phyloP scores from a whole-genome alignment of 495 filamentous ascomycete genomes.

The Neurospora sp. region DNA sequence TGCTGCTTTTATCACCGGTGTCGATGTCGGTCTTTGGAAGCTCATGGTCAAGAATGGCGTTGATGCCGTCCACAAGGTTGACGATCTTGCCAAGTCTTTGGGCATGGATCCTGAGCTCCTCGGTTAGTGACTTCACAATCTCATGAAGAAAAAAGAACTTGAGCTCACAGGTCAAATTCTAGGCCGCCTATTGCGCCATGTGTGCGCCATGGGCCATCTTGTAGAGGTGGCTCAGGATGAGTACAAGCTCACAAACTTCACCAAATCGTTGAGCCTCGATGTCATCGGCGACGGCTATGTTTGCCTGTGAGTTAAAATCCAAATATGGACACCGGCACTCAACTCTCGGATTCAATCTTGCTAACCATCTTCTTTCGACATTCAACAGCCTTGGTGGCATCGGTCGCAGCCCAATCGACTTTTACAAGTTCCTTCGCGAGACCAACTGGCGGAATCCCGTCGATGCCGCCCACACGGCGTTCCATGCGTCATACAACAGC shows the following conservation, averaged over 20 bases:
- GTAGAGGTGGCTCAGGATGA: slow-evolving; percentile 31
- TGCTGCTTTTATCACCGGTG: slow-evolving; percentile 6
- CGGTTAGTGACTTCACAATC: background rate
- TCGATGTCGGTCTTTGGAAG: slow-evolving; percentile 12
- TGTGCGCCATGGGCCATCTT: slow-evolving; percentile 42
- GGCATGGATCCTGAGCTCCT: slow-evolving; percentile 8
- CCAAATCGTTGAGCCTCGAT: slow-evolving; percentile 27
- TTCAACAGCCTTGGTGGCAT: background rate
- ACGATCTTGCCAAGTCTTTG: slow-evolving; percentile 3
- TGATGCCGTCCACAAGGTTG: slow-evolving; percentile 5
- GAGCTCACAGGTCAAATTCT: background rate
- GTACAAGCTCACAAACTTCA: slow-evolving; percentile 36
- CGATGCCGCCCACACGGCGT: slow-evolving; percentile 23
- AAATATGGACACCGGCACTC: no score
- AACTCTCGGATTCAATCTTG: background rate
- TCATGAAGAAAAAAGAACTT: background rate
- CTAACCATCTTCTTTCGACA: background rate
- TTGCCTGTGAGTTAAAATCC: slow-evolving; percentile 1
- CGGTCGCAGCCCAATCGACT: background rate
- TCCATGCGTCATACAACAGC: slow-evolving; percentile 35
- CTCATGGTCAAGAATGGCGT: slow-evolving; percentile 5
- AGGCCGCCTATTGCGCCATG: slow-evolving; percentile 35
- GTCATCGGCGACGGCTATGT: slow-evolving; percentile 19
- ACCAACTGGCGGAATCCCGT: slow-evolving; percentile 32
- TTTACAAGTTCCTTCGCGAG: slow-evolving; percentile 25